Evolutionary conservation across 2,329 filamentous ascomycete species (phyloP), one percentile per base, ranked within the genome.

Genomic region (Tolypocladium endophyticum): DNA sequence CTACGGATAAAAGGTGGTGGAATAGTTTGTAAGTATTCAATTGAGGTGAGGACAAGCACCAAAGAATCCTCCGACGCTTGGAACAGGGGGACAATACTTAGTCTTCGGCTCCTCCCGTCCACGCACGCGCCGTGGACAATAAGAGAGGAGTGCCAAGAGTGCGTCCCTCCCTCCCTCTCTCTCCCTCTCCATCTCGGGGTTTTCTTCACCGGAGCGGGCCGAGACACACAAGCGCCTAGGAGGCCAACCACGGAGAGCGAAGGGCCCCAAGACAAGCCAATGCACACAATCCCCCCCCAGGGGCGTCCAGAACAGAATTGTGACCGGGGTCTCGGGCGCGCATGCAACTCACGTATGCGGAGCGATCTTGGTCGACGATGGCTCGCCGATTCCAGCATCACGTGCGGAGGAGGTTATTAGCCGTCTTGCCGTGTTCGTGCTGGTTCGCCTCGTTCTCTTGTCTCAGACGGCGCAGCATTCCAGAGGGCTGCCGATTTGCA

Each of bases 401-500:
- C 68, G 66, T 69, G 67, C 62, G 55, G 57, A 57, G 52, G 63
- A 59, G 56, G 56, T n/a, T n/a, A 56, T 64, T 64, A 61, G 60
- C 62, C 63, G 64, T 65, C 63, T 64, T 60, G 61, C 63, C 63
- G 63, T 65, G 67, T 68, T 67, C 64, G 61, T 66, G 58, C 63
- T 33, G 30, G 58, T 41, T 60, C 61, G 61, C 62, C 62, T 67
- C 71, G 69, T 69, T 68, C 69, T 70, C 3, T 72, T 74, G 72
- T 74, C 72, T 74, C 71, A 72, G 66, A 61, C 63, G 57, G 57
- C 62, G 59, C 60, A 64, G 60, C 71, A 73, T 73, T 73, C 72
- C 72, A 72, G 61, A 65, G 64, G 62, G 58, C 55, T 60, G 61
- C 65, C 61, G 62, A 61, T 58, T 61, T 50, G 59, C 69, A 72